These are phyloP conservation scores for Tulasnella sp. DNA, from an alignment of 768 basidiomycete species.

Conservation along the genomic window DNA sequence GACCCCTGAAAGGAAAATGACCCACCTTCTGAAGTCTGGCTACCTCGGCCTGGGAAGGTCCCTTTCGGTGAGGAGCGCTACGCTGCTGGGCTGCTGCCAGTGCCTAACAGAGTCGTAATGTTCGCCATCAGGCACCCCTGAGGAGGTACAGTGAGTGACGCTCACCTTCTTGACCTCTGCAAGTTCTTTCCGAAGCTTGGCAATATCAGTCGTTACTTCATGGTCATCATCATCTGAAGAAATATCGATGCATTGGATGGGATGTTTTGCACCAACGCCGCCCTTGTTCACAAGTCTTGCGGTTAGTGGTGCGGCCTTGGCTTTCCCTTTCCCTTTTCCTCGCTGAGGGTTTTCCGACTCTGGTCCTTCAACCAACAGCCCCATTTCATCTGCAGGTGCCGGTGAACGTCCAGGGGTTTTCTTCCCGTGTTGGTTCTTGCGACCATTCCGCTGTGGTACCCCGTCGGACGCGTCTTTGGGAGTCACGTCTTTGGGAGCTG, in stretches of 20 bases:
- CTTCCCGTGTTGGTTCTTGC: too few species aligned
- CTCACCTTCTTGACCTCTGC: neutral
- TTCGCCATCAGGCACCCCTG: neutral
- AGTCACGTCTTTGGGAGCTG: too few species aligned
- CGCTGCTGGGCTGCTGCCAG: neutral
- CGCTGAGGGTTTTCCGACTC: neutral
- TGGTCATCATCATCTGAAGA: too few species aligned
- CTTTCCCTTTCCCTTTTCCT: slow-evolving; percentile 1
- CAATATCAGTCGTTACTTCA: neutral
- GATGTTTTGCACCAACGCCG: neutral
- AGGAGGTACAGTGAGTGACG: neutral
- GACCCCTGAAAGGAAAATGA: neutral
- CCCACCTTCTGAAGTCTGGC: neutral
- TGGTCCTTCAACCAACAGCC: neutral
- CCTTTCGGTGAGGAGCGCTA: neutral
- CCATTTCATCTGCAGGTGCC: neutral
- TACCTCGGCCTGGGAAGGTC: neutral
- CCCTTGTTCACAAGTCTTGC: neutral
- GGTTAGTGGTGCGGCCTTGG: neutral
- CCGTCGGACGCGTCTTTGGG: too few species aligned
- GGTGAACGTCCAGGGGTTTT: neutral
- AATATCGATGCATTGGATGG: neutral
- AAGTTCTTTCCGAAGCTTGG: neutral
- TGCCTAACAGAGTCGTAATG: neutral
- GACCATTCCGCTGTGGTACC: too few species aligned